These are phyloP conservation scores for Berkeleyomyces basicola DNA, from an alignment of 2,329 filamentous ascomycete genomes.

Conservation along the genomic window DNA sequence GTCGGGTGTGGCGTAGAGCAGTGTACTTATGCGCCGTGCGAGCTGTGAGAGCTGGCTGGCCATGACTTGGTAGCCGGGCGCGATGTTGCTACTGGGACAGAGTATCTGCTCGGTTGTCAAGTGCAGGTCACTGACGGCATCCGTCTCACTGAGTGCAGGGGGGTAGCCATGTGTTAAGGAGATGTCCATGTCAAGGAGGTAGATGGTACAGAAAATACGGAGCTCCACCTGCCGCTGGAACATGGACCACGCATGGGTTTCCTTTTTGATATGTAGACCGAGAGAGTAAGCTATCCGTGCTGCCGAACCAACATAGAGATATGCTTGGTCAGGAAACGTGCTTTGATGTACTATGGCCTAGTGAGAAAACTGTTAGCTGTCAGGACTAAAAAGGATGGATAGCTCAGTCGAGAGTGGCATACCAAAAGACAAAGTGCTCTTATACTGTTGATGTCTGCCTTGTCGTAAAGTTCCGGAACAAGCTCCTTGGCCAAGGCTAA, in stretches of 20 bases:
- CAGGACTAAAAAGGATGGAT: background rate
- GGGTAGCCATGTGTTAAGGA: constrained; percentile 18
- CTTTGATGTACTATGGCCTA: constrained; percentile 7
- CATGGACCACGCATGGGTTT: constrained; percentile 16
- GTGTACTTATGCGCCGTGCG: constrained; percentile 14
- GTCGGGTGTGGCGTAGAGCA: background rate
- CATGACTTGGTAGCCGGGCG: constrained; percentile 17
- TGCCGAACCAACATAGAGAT: constrained; percentile 18
- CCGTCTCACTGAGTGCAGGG: constrained; percentile 16
- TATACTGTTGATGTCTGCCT: constrained; percentile 18
- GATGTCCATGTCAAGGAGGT: constrained; percentile 18
- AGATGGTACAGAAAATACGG: constrained; percentile 17
- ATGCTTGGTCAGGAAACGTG: constrained; percentile 17
- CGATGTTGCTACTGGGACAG: constrained; percentile 18
- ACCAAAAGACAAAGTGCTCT: constrained; percentile 18
- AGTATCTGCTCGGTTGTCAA: constrained; percentile 16
- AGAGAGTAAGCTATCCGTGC: constrained; percentile 18
- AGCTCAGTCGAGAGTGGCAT: background rate
- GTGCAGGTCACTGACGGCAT: constrained; percentile 3
- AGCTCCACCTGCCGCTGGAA: constrained; percentile 17
- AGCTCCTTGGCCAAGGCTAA: constrained; percentile 17
- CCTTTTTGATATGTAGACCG: constrained; percentile 17
- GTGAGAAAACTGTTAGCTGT: background rate
- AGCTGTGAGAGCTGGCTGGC: constrained; percentile 17
- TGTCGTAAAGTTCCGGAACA: constrained; percentile 17